These are phyloP conservation scores for Aciculosporium take DNA, from an alignment of 2,329 filamentous ascomycete genomes.

Conservation along the genomic window DNA sequence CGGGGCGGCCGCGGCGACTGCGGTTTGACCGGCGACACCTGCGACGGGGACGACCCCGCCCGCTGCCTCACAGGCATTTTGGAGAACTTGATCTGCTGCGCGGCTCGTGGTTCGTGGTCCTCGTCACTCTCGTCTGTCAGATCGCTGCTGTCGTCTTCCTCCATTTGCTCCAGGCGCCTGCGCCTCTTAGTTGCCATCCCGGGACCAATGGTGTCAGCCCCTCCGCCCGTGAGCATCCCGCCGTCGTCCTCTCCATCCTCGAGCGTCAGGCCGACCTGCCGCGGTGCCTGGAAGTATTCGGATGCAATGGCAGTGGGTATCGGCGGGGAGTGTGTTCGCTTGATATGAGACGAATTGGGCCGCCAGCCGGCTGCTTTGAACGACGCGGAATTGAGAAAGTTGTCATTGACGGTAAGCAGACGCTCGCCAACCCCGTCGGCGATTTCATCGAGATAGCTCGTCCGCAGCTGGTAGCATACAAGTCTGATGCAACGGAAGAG, in stretches of 20 bases:
- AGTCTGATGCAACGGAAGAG: constrained; percentile 35
- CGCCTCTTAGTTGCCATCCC: constrained; percentile 53
- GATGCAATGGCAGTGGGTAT: constrained; percentile 72
- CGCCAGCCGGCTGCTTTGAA: constrained; percentile 78
- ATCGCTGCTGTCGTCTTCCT: constrained; percentile 77
- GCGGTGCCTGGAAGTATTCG: constrained; percentile 68
- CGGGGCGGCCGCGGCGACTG: constrained; percentile 37
- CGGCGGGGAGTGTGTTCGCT: constrained; percentile 72
- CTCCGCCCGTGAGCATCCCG: constrained; percentile 54
- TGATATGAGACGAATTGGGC: constrained; percentile 57
- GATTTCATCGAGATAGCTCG: constrained; percentile 65
- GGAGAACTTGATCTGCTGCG: constrained; percentile 85
- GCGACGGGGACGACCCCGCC: constrained; percentile 76
- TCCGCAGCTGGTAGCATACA: constrained; percentile 68
- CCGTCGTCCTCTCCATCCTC: constrained; percentile 61
- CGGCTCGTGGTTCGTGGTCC: constrained; percentile 58
- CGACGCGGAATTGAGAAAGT: constrained; percentile 62
- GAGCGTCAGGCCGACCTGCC: constrained; percentile 46
- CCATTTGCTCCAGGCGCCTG: constrained; percentile 55
- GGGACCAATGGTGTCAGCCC: constrained; percentile 54
- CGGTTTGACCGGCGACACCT: constrained; percentile 48
- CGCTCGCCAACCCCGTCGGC: constrained; percentile 76
- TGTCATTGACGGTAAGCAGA: constrained; percentile 66
- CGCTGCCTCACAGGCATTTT: constrained; percentile 86
- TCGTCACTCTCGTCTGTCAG: constrained; percentile 76